Evolutionary conservation across 148 eudicot species (phyloP), one percentile per base, ranked within the genome.

Genomic region (Vaccinium darrowii): DNA sequence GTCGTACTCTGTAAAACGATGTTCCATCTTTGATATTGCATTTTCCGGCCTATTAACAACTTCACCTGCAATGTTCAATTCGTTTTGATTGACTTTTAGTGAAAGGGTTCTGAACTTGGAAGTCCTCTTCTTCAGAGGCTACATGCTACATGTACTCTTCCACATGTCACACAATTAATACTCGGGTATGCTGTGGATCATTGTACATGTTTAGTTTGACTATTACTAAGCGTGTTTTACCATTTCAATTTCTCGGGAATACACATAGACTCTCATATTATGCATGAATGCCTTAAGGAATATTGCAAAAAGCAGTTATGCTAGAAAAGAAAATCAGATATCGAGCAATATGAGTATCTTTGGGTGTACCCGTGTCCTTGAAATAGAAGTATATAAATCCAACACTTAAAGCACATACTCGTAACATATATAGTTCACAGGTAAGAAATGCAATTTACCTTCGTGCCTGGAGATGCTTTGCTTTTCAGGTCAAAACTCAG

Each of bases 31-130:
- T 75, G 86, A 75, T 93, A 97, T 82, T 97, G 95, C 95, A 97
- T 84, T 82, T 90, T 89, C 63, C 98, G 88, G 13, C 99, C 99
- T 84, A 50, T 87, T 81, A 97, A 84, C 83, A 97, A 83, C 86
- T 88, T 93, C 85, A 91, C 90, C 98, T 95, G 94, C 76, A 83
- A 80, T 25, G 3, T 60, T 39, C 63, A 73, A 10, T 79, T 43
- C 13, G 16, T 58, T 63, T 77, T 16, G 10, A 63, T 53, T 71
- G 8, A 77, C 47, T 77, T 77, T 15, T 10, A 63, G 8, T 36
- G 16, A 16, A 9, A 43, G 47, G 47, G 47, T 43, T 36, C 52
- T 10, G 13, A 36, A 47, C 39, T 21, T 18, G 15, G 21, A 51
- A 77, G 75, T 23, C 15, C 21, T 84, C 14, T n/a, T 73, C 49